Evolutionary conservation across 163 green algal genomes (phyloP), one percentile per base, ranked within the genome.

Genomic region (Chlamydomonas reinhardtii): DNA sequence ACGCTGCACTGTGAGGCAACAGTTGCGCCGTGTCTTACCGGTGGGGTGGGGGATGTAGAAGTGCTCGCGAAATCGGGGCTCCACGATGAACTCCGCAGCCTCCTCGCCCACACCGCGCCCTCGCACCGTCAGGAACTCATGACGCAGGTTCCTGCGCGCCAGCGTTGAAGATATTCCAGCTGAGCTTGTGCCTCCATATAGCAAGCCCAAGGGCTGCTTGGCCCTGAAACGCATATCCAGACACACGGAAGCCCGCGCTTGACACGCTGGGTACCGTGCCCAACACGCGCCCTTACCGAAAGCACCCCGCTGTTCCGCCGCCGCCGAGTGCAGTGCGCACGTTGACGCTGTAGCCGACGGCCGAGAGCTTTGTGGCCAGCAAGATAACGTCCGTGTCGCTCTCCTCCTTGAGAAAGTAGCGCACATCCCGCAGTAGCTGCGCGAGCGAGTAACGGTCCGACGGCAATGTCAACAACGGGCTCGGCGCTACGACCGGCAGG

Each of bases 31-130:
- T 8, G 39, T 48, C 48, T 56, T 17, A 56, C 48, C 48, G 17
- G 88, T 90, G 25, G 91, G 90, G 54, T 92, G 86, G 2, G 88
- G 72, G 83, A 94, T 92, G 3, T 35, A 15, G 66, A 94, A 94
- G 78, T 93, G 90, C 83, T 94, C 88, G 0, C 79, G 73, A 76
- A 94, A 94, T 3, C 59, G 34, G 0, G 88, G 89, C 68, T 94
- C 91, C 32, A 92, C 86, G 15, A 86, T 85, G 59, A 89, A 89
- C 37, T 89, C 80, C 34, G 82, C 78, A 24, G 71, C 74, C n/a
- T 92, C 82, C 48, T 56, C 48, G 48, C 48, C 48, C 48, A 56
- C 14, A 27, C 73, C 87, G 1, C 74, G 73, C 25, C 83, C 83
- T 0, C 81, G 81, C 17, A 86, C 81, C 19, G 35, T 54, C 17